Base-by-base conservation (phyloP, 257 asterid genomes). In the Capsicum baccatum region DNA sequence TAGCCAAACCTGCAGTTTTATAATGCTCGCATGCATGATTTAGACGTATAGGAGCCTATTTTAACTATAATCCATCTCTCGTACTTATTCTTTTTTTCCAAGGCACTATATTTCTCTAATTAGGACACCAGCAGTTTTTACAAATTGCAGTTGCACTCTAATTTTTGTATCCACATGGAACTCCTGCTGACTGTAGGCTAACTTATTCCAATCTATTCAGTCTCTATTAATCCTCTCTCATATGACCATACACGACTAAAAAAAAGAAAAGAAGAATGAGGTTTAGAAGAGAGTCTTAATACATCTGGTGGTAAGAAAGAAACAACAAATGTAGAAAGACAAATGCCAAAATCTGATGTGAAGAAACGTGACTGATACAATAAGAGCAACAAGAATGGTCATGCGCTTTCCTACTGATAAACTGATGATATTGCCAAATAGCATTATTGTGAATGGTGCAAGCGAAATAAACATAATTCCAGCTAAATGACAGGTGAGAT, bases 391-490 rank as follows among this genome's bases (percentile, higher is more conserved):
- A 84, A 90, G 70, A 69, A 90, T 83, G 81, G 86, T 89, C 3
- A 85, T 21, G 50, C 79, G 83, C 26, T 60, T 71, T 35, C 84
- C 91, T 39, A 68, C 83, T 0, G 83, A n/a, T 9, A 89, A 81
- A 57, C 83, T 26, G 26, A 82, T 64, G 71, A 85, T 47, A 82
- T 62, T 39, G 17, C 57, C 70, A 1, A 85, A 79, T 82, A 86
- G 88, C 54, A 88, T 89, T 79, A 90, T 82, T n/a, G 81, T 19
- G 85, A 88, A 88, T 47, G 91, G 91, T 84, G 86, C 79, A 85
- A 90, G 83, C 17, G 90, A 90, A 57, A 90, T 85, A 21, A 90
- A 88, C 91, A 88, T 90, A 78, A 90, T 73, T 80, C 92, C 87
- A 52, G 92, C 92, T 6, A 88, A 86, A 82, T 86, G 86, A 66